phyloP scores from a whole-genome alignment of 1,284 basidiomycete species.

The Tilletia setariae region DNA sequence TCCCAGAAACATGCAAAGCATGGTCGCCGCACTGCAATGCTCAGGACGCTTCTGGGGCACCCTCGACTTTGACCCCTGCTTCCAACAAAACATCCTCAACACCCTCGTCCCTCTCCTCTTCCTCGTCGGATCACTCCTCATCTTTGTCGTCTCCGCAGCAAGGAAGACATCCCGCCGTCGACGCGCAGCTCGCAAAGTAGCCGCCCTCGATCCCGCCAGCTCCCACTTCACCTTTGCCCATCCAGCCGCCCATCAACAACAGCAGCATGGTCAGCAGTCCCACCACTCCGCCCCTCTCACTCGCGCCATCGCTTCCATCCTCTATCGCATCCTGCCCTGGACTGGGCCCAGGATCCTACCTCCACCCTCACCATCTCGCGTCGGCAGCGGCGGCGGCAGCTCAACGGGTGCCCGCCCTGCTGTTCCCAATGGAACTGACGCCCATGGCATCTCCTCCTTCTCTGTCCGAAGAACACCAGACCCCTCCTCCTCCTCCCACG shows the following conservation, averaged over 20 bases:
- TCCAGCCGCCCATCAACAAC: not conserved
- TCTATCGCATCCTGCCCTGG: slow-evolving; percentile 4
- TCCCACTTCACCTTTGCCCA: not conserved
- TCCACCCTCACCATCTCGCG: not conserved
- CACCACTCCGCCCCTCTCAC: not conserved
- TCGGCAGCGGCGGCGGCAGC: not conserved
- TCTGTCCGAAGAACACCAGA: slow-evolving; percentile 1
- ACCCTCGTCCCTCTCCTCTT: slow-evolving; percentile 28
- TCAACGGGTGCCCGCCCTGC: slow-evolving; percentile 3
- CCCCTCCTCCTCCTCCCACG: not conserved
- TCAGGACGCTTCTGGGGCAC: slow-evolving; percentile 1
- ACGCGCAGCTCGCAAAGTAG: slow-evolving; percentile 7
- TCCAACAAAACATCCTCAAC: slow-evolving; percentile 17
- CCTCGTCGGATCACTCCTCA: slow-evolving; percentile 22
- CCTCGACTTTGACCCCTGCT: slow-evolving; percentile 16
- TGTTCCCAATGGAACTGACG: not conserved
- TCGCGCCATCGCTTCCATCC: not conserved
- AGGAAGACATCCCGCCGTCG: not conserved
- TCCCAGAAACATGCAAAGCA: too few species aligned
- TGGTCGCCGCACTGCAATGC: not conserved
- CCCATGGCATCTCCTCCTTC: not conserved
- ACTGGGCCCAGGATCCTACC: not conserved
- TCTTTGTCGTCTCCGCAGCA: slow-evolving; percentile 17
- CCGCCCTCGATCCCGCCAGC: not conserved
- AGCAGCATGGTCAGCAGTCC: not conserved